Conservation (phyloP, 1,284 basidiomycete species). For the Vanrija pseudolonga region DNA sequence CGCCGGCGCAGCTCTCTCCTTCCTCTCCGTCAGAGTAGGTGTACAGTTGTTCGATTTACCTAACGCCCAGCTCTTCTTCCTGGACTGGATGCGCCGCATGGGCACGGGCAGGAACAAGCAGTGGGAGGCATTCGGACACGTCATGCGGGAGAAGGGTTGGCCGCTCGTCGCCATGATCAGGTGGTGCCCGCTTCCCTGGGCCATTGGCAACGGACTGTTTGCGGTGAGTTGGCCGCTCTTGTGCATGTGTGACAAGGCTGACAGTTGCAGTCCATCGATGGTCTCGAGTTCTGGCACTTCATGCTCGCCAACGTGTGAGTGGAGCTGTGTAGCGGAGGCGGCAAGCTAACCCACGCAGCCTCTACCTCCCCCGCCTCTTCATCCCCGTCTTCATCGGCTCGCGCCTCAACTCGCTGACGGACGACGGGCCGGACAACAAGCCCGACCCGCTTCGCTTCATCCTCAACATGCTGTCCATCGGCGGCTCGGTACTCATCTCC, state of each 20-base stretch:
- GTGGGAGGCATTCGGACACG: constrained; percentile 48
- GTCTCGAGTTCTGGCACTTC: constrained; percentile 43
- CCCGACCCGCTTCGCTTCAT: constrained; percentile 41
- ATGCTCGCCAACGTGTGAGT: constrained; percentile 45
- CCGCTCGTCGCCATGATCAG: constrained; percentile 48
- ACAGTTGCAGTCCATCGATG: constrained; percentile 39
- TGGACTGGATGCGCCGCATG: constrained; percentile 35
- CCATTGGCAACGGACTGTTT: constrained; percentile 47
- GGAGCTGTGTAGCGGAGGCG: neutral
- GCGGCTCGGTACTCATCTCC: constrained; percentile 30
- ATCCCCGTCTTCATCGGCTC: constrained; percentile 49
- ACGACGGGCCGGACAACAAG: constrained; percentile 19
- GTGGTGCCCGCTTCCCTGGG: constrained; percentile 49
- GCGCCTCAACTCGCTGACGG: constrained; percentile 40
- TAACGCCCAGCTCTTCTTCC: constrained; percentile 42
- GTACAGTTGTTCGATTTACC: neutral
- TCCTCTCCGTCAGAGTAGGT: constrained; percentile 43
- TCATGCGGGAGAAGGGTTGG: constrained; percentile 46
- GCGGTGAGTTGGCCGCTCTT: constrained; percentile 31
- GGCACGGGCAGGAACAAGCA: constrained; percentile 37
- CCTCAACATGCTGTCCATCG: constrained; percentile 45
- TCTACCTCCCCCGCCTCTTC: constrained; percentile 37
- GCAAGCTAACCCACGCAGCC: constrained; percentile 16
- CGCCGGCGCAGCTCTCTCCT: constrained; percentile 38
- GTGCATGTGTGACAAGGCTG: neutral